These are phyloP conservation scores for Aspergillus sp. DNA, from an alignment of 2,329 filamentous ascomycete genomes.

Conservation along the genomic window DNA sequence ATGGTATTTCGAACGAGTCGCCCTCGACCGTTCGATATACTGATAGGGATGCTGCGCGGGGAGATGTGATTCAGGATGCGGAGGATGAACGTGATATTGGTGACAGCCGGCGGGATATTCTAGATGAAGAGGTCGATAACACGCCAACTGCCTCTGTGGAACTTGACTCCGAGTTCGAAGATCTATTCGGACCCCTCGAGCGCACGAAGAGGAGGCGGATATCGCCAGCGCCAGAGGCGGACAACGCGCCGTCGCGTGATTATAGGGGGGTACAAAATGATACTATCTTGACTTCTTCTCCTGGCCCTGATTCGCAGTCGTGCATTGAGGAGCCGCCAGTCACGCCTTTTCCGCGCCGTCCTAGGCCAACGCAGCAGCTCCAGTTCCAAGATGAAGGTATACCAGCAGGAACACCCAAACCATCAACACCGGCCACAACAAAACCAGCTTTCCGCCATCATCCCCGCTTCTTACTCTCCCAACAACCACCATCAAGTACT, in stretches of 20 bases:
- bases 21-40: neutral
- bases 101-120: neutral
- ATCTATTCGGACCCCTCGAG: conserved; percentile 22
- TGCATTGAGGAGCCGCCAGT: neutral
- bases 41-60: conserved; percentile 4
- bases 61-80: conserved; percentile 23
- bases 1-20: conserved; percentile 1
- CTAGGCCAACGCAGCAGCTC: neutral
- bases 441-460: conserved; percentile 20
- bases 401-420: conserved; percentile 3
- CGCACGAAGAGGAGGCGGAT: conserved; percentile 29
- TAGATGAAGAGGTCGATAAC: conserved; percentile 11
- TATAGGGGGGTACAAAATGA: conserved; percentile 8
- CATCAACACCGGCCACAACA: conserved; percentile 10
- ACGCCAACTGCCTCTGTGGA: conserved; percentile 8
- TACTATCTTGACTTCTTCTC: conserved; percentile 15
- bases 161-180: conserved; percentile 22
- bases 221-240: conserved; percentile 7
- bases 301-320: conserved; percentile 6
- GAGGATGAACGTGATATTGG: conserved; percentile 8
- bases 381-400: neutral
- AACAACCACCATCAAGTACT: conserved; percentile 12
- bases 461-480: conserved; percentile 26
- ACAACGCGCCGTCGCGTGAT: conserved; percentile 1
- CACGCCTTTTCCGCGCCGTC: conserved; percentile 6